A percentile compares a stretch with the other conserved stretches of the same genome.
Evolutionary conservation across 1,284 basidiomycete genomes (phyloP).

Genomic region (Ceratorhiza oryzae-sativae): DNA sequence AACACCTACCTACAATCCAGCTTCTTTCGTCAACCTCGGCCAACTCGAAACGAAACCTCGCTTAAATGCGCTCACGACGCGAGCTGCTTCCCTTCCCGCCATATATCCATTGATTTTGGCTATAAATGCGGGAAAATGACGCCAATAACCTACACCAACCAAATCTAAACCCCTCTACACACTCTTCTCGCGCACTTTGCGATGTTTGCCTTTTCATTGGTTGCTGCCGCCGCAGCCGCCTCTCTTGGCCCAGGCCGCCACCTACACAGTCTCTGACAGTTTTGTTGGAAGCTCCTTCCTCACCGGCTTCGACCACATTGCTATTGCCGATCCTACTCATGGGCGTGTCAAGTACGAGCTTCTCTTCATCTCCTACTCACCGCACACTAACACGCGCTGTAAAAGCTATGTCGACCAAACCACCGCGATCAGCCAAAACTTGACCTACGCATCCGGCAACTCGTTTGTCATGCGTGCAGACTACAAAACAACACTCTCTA

Average conservation of each 20-base stretch:
- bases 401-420: constrained; percentile 59
- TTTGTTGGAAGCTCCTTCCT: constrained; percentile 61
- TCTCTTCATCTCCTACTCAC: constrained; percentile 1
- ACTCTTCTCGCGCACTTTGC: neutral
- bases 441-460: constrained; percentile 58
- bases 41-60: neutral
- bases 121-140: neutral
- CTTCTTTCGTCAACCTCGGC: neutral
- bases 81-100: neutral
- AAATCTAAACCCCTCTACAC: neutral
- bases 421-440: constrained; percentile 57
- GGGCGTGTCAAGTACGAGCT: constrained; percentile 66
- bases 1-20: neutral
- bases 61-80: neutral
- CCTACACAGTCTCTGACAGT: constrained; percentile 51
- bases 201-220: constrained; percentile 17
- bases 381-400: constrained; percentile 52
- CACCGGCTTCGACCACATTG: constrained; percentile 58
- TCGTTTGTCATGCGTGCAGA: constrained; percentile 58
- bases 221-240: constrained; percentile 11
- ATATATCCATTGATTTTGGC: neutral
- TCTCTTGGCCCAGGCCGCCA: constrained; percentile 17
- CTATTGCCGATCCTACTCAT: constrained; percentile 65
- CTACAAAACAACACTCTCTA: constrained; percentile 47
- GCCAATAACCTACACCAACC: neutral